Evolutionary conservation across 2,329 filamentous ascomycete genomes (phyloP).

Genomic region (Diplodia scrobiculata): DNA sequence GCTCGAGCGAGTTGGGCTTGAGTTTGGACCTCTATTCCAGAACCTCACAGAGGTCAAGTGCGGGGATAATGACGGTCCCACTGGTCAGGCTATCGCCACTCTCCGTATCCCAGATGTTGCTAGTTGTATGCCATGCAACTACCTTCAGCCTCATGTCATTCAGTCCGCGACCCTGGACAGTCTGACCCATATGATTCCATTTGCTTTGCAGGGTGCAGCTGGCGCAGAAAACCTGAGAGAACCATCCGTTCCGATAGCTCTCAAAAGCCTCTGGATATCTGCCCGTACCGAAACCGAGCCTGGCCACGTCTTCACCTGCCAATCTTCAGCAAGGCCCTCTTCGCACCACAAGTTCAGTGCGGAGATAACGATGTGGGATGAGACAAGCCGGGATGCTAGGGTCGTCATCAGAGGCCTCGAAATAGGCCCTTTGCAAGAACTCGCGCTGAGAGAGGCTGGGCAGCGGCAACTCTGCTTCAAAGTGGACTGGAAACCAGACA

Average conservation of each 20-base stretch:
- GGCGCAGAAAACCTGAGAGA: slow-evolving; percentile 1
- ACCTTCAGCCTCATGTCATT: slow-evolving; percentile 13
- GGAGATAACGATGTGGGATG: slow-evolving; percentile 15
- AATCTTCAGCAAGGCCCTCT: neutral
- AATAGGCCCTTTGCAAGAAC: slow-evolving; percentile 20
- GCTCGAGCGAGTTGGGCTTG: slow-evolving; percentile 13
- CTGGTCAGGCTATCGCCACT: slow-evolving; percentile 8
- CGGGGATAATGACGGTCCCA: neutral
- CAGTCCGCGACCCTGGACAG: slow-evolving; percentile 24
- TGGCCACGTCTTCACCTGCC: slow-evolving; percentile 5
- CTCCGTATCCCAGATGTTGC: slow-evolving; percentile 7
- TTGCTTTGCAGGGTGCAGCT: slow-evolving; percentile 3
- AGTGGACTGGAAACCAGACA: slow-evolving; percentile 26
- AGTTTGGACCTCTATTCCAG: slow-evolving; percentile 11
- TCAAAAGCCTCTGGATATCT: slow-evolving; percentile 16
- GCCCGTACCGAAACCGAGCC: neutral
- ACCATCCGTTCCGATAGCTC: slow-evolving; percentile 2
- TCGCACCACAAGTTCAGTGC: neutral
- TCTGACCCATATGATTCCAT: slow-evolving; percentile 12
- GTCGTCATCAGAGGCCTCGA: slow-evolving; percentile 21
- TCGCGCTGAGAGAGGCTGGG: slow-evolving; percentile 4
- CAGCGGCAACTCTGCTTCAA: slow-evolving; percentile 27
- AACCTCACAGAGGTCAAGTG: slow-evolving; percentile 20
- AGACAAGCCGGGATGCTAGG: slow-evolving; percentile 16
- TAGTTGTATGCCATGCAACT: slow-evolving; percentile 3